These are phyloP conservation scores for Linnemannia exigua DNA, from an alignment of 192 early-diverging fungal genomes.

Conservation along the genomic window DNA sequence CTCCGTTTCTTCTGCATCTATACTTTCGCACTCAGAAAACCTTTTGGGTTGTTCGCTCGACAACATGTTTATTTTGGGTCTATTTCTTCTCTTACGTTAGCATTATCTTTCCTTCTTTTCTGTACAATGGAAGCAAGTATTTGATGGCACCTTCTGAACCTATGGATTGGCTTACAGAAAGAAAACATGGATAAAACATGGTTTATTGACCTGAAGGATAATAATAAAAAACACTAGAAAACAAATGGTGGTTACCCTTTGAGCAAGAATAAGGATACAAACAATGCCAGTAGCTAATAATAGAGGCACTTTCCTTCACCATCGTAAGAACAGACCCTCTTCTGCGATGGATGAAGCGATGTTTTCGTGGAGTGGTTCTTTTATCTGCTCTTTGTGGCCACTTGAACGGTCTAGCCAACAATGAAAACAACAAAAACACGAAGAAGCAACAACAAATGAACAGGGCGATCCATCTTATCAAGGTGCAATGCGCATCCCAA, in stretches of 20 bases:
- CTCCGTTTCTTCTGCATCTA: background rate
- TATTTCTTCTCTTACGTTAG: background rate
- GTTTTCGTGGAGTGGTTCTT: background rate
- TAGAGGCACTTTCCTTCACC: background rate
- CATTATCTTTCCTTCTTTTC: background rate
- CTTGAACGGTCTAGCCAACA: background rate
- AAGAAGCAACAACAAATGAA: background rate
- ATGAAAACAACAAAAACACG: background rate
- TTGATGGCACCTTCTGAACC: background rate
- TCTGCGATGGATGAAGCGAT: background rate
- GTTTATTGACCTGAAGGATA: background rate
- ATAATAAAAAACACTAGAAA: background rate
- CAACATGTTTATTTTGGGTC: background rate
- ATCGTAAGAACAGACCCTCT: background rate
- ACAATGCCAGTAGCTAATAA: background rate
- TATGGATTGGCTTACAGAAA: background rate
- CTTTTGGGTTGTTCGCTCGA: background rate
- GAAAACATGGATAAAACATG: background rate
- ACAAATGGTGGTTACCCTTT: background rate
- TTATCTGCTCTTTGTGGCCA: background rate
- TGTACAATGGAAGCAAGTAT: background rate
- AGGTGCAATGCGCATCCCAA: background rate
- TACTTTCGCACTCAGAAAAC: background rate
- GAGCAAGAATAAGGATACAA: background rate
- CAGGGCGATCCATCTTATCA: slow-evolving; percentile 6